phyloP scores from a whole-genome alignment of 345 rosid species.

The Aquilaria sinensis region DNA sequence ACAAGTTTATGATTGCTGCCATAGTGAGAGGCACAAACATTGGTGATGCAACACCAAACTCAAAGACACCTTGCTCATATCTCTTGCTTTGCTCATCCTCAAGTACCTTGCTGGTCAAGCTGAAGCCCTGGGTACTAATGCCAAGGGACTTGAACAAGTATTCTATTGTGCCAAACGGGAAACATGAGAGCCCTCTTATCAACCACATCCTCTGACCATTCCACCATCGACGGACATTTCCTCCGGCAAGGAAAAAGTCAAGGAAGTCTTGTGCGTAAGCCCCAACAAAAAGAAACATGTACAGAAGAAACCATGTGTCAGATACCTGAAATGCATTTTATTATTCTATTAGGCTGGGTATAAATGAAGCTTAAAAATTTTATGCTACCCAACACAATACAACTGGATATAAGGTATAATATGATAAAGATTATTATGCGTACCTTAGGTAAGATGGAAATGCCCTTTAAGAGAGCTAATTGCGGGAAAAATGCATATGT shows the following conservation, averaged over 20 bases:
- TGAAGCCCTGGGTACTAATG: slow-evolving; percentile 26
- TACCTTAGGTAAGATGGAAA: slow-evolving; percentile 44
- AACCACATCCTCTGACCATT: slow-evolving; percentile 34
- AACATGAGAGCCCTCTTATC: slow-evolving; percentile 25
- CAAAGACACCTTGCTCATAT: slow-evolving; percentile 32
- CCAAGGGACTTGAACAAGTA: slow-evolving; percentile 23
- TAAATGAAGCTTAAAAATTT: too few relatives aligned
- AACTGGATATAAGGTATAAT: too few relatives aligned
- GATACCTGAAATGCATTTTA: slow-evolving; percentile 25
- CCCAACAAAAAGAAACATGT: slow-evolving; percentile 37
- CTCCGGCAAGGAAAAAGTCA: slow-evolving; percentile 18
- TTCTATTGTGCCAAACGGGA: slow-evolving; percentile 20
- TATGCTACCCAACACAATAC: too few relatives aligned
- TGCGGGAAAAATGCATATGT: slow-evolving; percentile 49
- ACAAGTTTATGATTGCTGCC: slow-evolving; percentile 35
- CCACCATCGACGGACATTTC: slow-evolving; percentile 37
- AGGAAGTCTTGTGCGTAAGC: slow-evolving; percentile 28
- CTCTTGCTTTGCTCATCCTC: slow-evolving; percentile 33
- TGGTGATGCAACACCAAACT: slow-evolving; percentile 40
- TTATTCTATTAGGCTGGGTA: too few relatives aligned
- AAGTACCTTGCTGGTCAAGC: slow-evolving; percentile 33
- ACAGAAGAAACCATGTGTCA: slow-evolving; percentile 36
- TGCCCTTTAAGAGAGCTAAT: slow-evolving; percentile 38
- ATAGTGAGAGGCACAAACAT: slow-evolving; percentile 25
- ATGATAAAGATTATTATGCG: too few relatives aligned